phyloP scores from a whole-genome alignment of 73 alveolate species.

The Paramecium tetraurelia region DNA sequence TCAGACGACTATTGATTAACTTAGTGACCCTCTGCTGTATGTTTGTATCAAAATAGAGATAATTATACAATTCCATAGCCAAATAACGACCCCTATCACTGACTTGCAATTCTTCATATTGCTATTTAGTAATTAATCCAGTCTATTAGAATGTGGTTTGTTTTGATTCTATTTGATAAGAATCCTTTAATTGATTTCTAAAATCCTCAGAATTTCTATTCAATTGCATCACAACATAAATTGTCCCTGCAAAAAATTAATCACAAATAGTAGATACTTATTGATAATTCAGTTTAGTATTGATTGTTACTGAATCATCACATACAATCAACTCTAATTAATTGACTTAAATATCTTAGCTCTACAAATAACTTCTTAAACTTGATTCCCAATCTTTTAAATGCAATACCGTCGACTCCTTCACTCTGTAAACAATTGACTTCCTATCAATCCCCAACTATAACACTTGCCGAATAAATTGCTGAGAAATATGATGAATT shows the following conservation, averaged over 20 bases:
- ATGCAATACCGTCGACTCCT: neutral
- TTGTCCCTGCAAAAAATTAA: neutral
- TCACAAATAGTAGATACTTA: neutral
- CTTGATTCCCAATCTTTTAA: neutral
- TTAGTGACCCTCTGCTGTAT: neutral
- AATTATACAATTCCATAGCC: neutral
- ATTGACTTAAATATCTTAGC: neutral
- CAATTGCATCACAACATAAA: neutral
- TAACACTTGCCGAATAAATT: neutral
- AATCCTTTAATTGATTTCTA: neutral
- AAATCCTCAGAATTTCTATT: neutral
- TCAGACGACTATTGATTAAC: neutral
- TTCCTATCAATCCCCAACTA: neutral
- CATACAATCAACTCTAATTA: neutral
- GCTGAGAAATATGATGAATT: neutral
- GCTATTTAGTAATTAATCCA: neutral
- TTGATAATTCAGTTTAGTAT: neutral
- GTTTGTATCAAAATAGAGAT: neutral
- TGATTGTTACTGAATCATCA: neutral
- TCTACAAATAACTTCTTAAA: neutral
- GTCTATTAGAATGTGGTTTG: neutral
- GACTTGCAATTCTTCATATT: neutral
- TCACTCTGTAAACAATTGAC: neutral
- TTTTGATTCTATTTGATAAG: neutral
- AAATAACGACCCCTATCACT: neutral